A percentile compares a stretch with the other conserved stretches of the same genome.
These are phyloP conservation scores for Megacollybia marginata DNA, from an alignment of 768 basidiomycete genomes.

Conservation along the genomic window DNA sequence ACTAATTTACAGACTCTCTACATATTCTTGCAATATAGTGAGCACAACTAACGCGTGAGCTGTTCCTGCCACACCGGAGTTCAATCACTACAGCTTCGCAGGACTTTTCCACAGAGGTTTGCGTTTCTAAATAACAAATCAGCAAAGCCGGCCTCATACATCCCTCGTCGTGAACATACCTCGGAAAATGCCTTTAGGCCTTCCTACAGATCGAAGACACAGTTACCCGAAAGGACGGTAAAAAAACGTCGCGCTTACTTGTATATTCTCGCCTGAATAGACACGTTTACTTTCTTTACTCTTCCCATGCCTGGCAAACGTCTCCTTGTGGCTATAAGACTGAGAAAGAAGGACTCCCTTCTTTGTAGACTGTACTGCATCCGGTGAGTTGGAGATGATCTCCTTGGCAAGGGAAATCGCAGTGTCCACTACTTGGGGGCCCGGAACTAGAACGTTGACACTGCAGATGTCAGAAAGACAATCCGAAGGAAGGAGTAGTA, in stretches of 20 bases:
- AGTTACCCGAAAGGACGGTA: neutral
- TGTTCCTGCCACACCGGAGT: too few species aligned
- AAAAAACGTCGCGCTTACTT: slow-evolving; percentile 27
- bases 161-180: too few species aligned
- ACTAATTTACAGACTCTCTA: too few species aligned
- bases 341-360: slow-evolving; percentile 54
- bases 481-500: slow-evolving; percentile 8
- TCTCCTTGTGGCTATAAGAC: slow-evolving; percentile 41
- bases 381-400: slow-evolving; percentile 64
- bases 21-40: too few species aligned
- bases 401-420: slow-evolving; percentile 57
- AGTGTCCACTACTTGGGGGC: slow-evolving; percentile 43
- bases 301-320: slow-evolving; percentile 32
- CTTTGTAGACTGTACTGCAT: slow-evolving; percentile 73
- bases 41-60: too few species aligned
- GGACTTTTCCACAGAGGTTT: too few species aligned
- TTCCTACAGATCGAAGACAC: slow-evolving; percentile 35
- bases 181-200: slow-evolving; percentile 63
- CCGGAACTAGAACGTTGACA: slow-evolving; percentile 64
- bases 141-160: too few species aligned
- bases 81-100: too few species aligned
- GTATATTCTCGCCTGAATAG: slow-evolving; percentile 62
- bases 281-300: slow-evolving; percentile 44
- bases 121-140: too few species aligned
- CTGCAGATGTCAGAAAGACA: neutral